Evolutionary conservation across 2,329 filamentous ascomycete species (phyloP).

Genomic region (Geoglossum cookeanum): DNA sequence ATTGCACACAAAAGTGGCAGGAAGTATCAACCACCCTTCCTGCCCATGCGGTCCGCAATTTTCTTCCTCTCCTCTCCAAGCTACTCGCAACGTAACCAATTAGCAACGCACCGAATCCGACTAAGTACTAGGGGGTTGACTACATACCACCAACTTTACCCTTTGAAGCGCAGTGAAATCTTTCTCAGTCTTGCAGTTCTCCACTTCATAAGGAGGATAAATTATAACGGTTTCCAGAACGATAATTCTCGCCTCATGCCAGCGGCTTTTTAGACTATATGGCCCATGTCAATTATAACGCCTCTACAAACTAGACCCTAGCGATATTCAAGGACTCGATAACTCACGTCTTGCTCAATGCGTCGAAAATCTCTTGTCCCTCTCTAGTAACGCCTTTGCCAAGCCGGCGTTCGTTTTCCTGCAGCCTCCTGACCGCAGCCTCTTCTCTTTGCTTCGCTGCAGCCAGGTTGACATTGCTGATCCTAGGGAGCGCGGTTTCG

Average conservation of each 20-base stretch:
- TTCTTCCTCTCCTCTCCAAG: constrained; percentile 2
- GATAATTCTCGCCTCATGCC: constrained; percentile 6
- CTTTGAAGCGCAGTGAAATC: constrained; percentile 3
- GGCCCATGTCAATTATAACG: background rate
- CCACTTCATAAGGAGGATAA: constrained; percentile 7
- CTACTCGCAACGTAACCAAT: background rate
- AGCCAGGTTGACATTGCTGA: constrained; percentile 34
- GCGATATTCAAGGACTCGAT: background rate
- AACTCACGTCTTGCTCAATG: constrained; percentile 31
- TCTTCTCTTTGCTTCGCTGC: constrained; percentile 35
- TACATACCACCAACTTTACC: constrained; percentile 6
- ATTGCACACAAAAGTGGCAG: background rate
- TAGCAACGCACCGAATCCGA: background rate
- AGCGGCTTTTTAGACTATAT: constrained; percentile 6
- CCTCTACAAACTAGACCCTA: background rate
- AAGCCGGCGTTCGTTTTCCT: constrained; percentile 36
- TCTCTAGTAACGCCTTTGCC: constrained; percentile 42
- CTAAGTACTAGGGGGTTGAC: too few relatives aligned
- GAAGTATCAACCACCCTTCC: background rate
- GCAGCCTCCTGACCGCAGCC: constrained; percentile 33
- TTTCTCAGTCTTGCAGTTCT: constrained; percentile 7
- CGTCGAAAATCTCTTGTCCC: constrained; percentile 44
- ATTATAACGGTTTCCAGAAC: constrained; percentile 8
- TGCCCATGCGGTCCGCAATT: background rate
- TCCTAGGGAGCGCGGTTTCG: constrained; percentile 23